Evolutionary conservation across 2,329 filamentous ascomycete genomes (phyloP).

Genomic region (Penicillium italicum): DNA sequence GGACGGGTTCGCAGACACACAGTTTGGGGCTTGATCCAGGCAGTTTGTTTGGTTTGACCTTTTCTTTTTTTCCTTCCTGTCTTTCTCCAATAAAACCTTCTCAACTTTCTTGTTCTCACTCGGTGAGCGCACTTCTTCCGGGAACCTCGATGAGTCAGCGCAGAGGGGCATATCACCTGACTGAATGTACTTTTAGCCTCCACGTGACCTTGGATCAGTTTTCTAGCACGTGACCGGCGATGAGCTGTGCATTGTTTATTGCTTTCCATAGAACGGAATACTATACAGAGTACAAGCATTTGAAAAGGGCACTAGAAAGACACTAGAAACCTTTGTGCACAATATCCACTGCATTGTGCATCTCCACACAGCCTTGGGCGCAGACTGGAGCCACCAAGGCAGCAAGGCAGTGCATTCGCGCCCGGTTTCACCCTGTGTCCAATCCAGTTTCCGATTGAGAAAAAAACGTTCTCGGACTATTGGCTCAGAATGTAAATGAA

Average conservation of each 20-base stretch:
- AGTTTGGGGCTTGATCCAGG: background rate
- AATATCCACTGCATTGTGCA: background rate
- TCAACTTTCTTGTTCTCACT: conserved; percentile 1
- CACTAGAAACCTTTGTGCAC: background rate
- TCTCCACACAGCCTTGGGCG: background rate
- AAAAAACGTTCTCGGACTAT: background rate
- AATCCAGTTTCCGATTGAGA: background rate
- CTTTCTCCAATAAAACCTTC: background rate
- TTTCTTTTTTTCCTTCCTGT: background rate
- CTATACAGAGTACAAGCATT: background rate
- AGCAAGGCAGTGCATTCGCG: conserved; percentile 5
- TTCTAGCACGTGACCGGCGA: background rate
- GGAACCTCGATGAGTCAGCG: conserved; percentile 2
- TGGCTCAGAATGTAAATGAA: background rate
- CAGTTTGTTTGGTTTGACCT: background rate
- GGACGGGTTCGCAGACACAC: background rate
- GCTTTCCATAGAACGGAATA: background rate
- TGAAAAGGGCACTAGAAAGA: background rate
- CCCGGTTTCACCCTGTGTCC: background rate
- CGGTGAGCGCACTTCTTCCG: conserved; percentile 5
- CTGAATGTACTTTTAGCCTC: fast-evolving
- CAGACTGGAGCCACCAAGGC: background rate
- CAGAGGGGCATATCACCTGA: conserved; percentile 6
- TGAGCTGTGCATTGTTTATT: background rate
- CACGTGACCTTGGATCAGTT: background rate